Base-by-base conservation (phyloP, 192 early-diverging fungal genomes). In the Rhizoclosmatium globosum region DNA sequence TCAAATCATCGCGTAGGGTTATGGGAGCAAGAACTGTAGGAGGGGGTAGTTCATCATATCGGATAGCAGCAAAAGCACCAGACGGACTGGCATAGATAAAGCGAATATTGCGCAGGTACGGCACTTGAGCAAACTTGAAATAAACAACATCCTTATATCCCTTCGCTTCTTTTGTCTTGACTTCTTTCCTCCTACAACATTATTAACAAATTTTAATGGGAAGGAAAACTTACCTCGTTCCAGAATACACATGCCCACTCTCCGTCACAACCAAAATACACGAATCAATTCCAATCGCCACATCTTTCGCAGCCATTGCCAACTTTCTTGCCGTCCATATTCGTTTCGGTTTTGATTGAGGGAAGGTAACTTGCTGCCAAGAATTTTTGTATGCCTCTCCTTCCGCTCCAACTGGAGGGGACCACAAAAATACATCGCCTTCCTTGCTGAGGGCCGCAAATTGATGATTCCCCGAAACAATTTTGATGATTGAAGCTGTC, bases 251-350 rank as follows among this genome's bases (percentile, higher is more conserved):
- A 79, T 92, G 89, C 1, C 94, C 92, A 2, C 81, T 82, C 6
- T 77, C 78, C 15, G 94, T 95, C n/a, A 81, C 79, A n/a, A 94
- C 76, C 60, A 94, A 81, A 0, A 94, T 79, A 3, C 87, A 87
- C 0, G 89, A 89, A 74, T 94, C 87, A 57, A 94, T 90, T 2
- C 93, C 93, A 43, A 95, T 82, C 6, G 89, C 88, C 47, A 91
- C 87, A 79, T 94, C 90, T 1, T 68, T 74, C 31, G 88, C 87
- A 7, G 75, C 80, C 38, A 91, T 77, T 60, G 86, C 82, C 47
- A 68, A 78, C 23, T 85, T 87, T 11, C 85, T 78, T 31, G 77
- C 80, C 19, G 84, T 78, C 92, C 92, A 93, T 2, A 94, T 84
- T n/a, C 86, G 84, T 39, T 82, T 75, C 2, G 92, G 91, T 44